These are phyloP conservation scores for Botrytis byssoidea DNA, from an alignment of 2,329 filamentous ascomycete genomes.

Conservation along the genomic window DNA sequence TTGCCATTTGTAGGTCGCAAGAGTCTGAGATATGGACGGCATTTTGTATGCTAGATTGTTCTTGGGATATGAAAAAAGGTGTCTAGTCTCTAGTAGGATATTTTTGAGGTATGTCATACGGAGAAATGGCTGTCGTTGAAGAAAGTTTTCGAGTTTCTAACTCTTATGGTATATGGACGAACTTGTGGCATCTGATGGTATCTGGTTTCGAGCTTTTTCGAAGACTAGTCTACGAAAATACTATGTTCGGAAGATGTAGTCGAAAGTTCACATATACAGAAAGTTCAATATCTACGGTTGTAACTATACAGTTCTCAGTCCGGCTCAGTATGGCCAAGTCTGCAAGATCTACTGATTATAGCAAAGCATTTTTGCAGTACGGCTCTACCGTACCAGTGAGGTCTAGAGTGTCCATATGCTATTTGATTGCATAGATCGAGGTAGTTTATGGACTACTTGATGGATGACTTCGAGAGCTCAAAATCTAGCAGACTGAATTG, in stretches of 20 bases:
- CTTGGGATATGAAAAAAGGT: too few species aligned
- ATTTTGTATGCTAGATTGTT: too few species aligned
- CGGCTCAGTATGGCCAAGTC: background rate
- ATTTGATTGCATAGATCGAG: accelerated
- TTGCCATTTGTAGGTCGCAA: background rate
- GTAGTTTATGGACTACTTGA: accelerated
- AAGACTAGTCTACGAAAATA: too few species aligned
- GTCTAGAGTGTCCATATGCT: too few species aligned
- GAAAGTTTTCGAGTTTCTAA: accelerated
- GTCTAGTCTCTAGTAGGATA: background rate
- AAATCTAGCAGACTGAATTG: accelerated
- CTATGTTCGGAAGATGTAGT: background rate
- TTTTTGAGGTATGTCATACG: background rate
- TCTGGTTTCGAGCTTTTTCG: accelerated
- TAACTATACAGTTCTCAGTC: background rate
- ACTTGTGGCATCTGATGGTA: background rate
- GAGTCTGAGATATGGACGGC: background rate
- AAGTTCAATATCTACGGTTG: too few species aligned
- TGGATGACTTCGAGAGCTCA: background rate
- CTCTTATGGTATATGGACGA: background rate
- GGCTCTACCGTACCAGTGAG: background rate
- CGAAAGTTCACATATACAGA: background rate
- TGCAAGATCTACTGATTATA: too few species aligned
- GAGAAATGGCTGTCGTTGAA: background rate
- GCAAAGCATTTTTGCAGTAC: background rate